These are phyloP conservation scores for Colletotrichum karsti DNA, from an alignment of 2,329 filamentous ascomycete species.

Conservation along the genomic window DNA sequence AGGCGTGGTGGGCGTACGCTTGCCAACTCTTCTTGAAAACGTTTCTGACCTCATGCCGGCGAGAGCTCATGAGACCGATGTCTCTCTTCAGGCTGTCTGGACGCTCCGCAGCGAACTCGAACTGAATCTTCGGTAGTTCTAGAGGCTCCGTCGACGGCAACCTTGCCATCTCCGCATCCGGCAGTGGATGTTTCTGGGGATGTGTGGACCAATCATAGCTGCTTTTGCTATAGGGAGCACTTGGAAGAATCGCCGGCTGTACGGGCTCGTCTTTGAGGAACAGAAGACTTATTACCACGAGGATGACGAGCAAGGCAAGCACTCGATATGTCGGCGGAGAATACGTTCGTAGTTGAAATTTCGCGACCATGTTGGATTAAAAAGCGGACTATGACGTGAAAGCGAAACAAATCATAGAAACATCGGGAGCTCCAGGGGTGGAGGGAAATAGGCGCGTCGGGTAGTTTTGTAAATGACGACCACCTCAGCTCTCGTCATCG, in stretches of 20 bases:
- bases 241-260: background rate
- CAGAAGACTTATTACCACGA: conserved; percentile 10
- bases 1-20: conserved; percentile 53
- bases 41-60: conserved; percentile 41
- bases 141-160: conserved; percentile 22
- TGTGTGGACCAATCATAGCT: conserved; percentile 33
- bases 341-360: conserved; percentile 20
- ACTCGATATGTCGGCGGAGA: conserved; percentile 25
- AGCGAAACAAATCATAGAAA: background rate
- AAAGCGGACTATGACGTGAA: background rate
- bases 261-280: conserved; percentile 4
- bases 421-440: background rate
- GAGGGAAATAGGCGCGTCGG: background rate
- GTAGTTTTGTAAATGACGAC: conserved; percentile 10
- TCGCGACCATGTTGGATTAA: conserved; percentile 22
- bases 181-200: conserved; percentile 25
- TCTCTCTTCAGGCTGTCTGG: conserved; percentile 34
- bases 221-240: conserved; percentile 13
- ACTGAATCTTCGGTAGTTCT: conserved; percentile 21
- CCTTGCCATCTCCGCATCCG: conserved; percentile 28
- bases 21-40: conserved; percentile 48
- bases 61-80: conserved; percentile 45
- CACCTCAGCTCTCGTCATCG: conserved; percentile 1
- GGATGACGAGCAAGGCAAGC: conserved; percentile 18
- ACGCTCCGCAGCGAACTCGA: conserved; percentile 21